Conservation (phyloP, 2,329 filamentous ascomycete species). For the Didymella keratinophila region DNA sequence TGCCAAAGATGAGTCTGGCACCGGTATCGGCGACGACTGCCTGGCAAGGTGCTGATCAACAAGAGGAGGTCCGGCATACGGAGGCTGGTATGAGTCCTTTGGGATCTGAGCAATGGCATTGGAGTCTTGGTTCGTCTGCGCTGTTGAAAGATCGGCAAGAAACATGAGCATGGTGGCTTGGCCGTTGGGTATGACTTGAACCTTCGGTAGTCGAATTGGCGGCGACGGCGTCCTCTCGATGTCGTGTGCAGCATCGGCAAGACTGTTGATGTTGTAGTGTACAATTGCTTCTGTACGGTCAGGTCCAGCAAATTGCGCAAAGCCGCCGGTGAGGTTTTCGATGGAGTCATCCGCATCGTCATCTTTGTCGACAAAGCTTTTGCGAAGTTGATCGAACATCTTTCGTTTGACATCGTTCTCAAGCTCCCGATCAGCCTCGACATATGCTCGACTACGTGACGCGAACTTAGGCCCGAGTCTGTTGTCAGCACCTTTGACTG, state of each 20-base stretch:
- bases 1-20: conserved; percentile 22
- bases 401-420: conserved; percentile 39
- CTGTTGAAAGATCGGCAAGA: conserved; percentile 47
- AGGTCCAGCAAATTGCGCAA: conserved; percentile 53
- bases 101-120: not conserved
- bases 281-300: conserved; percentile 52
- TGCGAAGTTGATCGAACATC: conserved; percentile 34
- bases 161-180: conserved; percentile 52
- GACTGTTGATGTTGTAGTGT: conserved; percentile 47
- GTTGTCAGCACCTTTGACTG: conserved; percentile 33
- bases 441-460: conserved; percentile 52
- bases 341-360: conserved; percentile 46
- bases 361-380: conserved; percentile 37
- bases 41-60: conserved; percentile 25
- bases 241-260: conserved; percentile 45
- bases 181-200: conserved; percentile 50
- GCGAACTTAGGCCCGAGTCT: conserved; percentile 47
- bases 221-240: conserved; percentile 47
- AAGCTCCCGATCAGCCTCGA: conserved; percentile 51
- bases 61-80: conserved; percentile 22
- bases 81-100: not conserved
- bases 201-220: conserved; percentile 22
- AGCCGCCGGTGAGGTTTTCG: conserved; percentile 41
- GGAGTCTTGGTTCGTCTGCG: conserved; percentile 17
- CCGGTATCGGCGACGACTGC: conserved; percentile 29